Base-by-base conservation (phyloP, 140 eudicot species). In the Stevia rebaudiana region DNA sequence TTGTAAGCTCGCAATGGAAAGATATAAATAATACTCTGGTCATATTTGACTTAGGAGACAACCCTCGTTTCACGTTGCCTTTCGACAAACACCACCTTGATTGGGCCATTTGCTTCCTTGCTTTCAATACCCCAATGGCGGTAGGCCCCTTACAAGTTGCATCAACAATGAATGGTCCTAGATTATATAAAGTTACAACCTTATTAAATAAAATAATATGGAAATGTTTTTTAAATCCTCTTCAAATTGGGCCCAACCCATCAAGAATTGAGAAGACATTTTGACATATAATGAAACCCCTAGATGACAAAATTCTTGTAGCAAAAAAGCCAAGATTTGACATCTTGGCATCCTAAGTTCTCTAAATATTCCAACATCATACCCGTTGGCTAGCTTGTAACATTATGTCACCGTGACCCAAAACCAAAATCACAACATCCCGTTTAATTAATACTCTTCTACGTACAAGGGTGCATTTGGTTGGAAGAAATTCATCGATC, bases 201-300 rank as follows among this genome's bases (percentile, higher is more conserved):
- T 11, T 61, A 8, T 21, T 39, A 61, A 61, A 35, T 11, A 61
- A 6, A 30, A 39, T 8, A 1, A 10, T 8, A n/a, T n/a, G n/a
- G n/a, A n/a, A n/a, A n/a, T n/a, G n/a, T 15, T n/a, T 8, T 15
- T n/a, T 16, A 31, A 15, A 7, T n/a, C 12, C 13, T 15, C 23
- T n/a, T 31, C 18, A 16, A 36, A 37, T 4, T 61, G 53, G 60
- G 75, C 52, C 30, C 69, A 70, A 48, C 33, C 54, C 43, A 61
- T 70, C 36, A 59, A 36, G 49, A 42, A 58, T 36, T 35, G 11
- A 24, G 11, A 19, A 70, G 68, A 70, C 42, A 21, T 59, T n/a
- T n/a, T n/a, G n/a, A 21, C 68, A 46, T 37, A 70, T 43, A 23
- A 70, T 54, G 61, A n/a, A 9, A 24, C 31, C 31, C 48, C 24